Evolutionary conservation across 805 yeast genomes (phyloP).

Genomic region (Kodamaea restingae): DNA sequence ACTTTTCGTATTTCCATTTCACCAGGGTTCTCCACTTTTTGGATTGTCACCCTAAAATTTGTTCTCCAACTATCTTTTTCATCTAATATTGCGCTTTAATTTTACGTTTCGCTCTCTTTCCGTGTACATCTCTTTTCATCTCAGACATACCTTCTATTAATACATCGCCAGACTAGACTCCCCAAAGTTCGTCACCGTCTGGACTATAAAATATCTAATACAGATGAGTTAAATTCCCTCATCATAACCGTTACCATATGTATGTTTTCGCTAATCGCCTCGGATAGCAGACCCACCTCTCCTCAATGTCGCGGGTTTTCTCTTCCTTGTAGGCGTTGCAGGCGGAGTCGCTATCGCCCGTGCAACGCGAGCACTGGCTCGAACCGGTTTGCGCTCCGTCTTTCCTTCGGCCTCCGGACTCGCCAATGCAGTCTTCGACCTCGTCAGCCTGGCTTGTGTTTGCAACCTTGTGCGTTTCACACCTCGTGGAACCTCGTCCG

Average conservation of each 20-base stretch:
- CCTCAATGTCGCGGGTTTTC: constrained; percentile 16
- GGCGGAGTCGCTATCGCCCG: constrained; percentile 29
- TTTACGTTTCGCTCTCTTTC: too few species aligned
- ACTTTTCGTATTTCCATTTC: too few species aligned
- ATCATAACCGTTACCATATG: background rate
- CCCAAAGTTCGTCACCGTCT: too few species aligned
- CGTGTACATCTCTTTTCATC: too few species aligned
- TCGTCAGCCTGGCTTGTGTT: background rate
- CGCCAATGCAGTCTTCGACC: background rate
- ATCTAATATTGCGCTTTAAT: too few species aligned
- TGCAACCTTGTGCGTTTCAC: background rate
- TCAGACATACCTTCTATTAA: too few species aligned
- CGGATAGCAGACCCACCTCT: constrained; percentile 16
- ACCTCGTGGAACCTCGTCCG: background rate
- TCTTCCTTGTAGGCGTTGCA: constrained; percentile 28
- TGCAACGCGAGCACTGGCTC: constrained; percentile 3
- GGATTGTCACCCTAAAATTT: too few species aligned
- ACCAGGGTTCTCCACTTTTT: too few species aligned
- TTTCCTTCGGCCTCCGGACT: constrained; percentile 4
- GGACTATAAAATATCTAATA: too few species aligned
- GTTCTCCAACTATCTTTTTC: too few species aligned
- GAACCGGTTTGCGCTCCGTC: constrained; percentile 1
- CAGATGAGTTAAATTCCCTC: too few species aligned
- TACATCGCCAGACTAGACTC: too few species aligned
- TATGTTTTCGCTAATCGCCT: background rate